Base-by-base conservation (phyloP, 176 grass and related monocot species). In the Lolium rigidum region DNA sequence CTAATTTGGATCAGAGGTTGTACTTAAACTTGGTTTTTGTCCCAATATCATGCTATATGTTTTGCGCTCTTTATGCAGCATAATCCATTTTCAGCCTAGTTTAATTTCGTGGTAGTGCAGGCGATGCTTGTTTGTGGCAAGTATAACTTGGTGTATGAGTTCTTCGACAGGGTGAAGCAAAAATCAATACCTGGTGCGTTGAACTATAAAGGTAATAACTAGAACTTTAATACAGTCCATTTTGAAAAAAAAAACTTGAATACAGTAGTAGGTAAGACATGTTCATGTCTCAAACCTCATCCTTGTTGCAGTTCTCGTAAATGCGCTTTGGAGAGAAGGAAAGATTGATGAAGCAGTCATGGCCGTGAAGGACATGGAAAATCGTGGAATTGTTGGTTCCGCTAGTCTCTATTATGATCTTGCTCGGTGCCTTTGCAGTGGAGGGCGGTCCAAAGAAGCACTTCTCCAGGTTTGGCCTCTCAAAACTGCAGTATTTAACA, bases 341-440 rank as follows among this genome's bases (percentile, higher is more conserved):
- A 95, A 94, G 90, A 91, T 81, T 58, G 90, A 95, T 70, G 92
- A 92, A 84, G 96, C 96, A 78, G 86, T 92, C 35, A 56, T 88
- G 86, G 90, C 93, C 24, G 96, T 94, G 25, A 87, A 95, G 83
- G 96, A 91, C 83, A 95, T 98, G 96, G 96, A 98, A 93, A 90
- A 69, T 80, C 91, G 85, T 79, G 96, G 96, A 82, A 81, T 98
- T 84, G 90, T 98, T 61, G 96, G 96, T 76, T 92, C 96, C 3
- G 93, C 96, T 41, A 91, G 96, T 90, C 90, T 98, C 17, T 98
- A 98, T 94, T 98, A 98, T 84, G 96, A 95, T 49, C 88, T 98
- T 88, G 96, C 93, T 66, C 88, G 96, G 48, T 95, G 96, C 83
- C 93, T 98, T 92, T 95, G 93, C 89, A 98, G 93, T 70, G 88